Evolutionary conservation across 257 asterid species (phyloP), one percentile per base, ranked within the genome.

Genomic region (Solanum paucissectum): DNA sequence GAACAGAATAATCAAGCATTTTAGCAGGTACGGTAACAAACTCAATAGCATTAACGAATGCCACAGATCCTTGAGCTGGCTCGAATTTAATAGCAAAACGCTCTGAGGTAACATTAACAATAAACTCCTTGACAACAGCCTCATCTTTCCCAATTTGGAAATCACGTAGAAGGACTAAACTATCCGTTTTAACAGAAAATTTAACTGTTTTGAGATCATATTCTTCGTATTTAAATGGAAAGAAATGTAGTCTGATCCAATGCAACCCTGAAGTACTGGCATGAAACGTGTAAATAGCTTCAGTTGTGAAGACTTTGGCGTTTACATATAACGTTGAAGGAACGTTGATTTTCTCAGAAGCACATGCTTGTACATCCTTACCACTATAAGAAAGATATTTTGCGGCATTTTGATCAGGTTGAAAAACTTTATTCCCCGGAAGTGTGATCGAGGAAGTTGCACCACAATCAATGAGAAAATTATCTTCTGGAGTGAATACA

Each of bases 41-140:
- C 83, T 94, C 95, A 49, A 94, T 89, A 44, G 89, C 96, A 60
- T 86, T 94, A 69, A 94, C 75, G 86, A 83, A 94, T 0, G 96
- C 96, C 33, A 87, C 83, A 87, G 92, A 89, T 5, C 93, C 95
- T 11, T 85, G 23, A 25, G n/a, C 73, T 20, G 96, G 95, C 33
- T 71, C 42, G 69, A 94, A 94, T 0, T 71, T 46, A 12, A 94
- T 14, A 0, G 94, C 88, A 13, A 83, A 90, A 2, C 90, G 87
- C 36, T 92, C 91, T 9, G 90, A 87, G 3, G 93, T 92, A 10
- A 90, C 94, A 64, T 94, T 92, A 64, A 93, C 89, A 27, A 92
- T 88, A 44, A 87, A 93, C 76, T 94, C 95, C 4, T 87, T 85
- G 83, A 92, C 88, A 91, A 83, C n/a, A 77, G 77, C n/a, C 87